These are phyloP conservation scores for Atractiella rhizophila DNA, from an alignment of 768 basidiomycete species.

Conservation along the genomic window DNA sequence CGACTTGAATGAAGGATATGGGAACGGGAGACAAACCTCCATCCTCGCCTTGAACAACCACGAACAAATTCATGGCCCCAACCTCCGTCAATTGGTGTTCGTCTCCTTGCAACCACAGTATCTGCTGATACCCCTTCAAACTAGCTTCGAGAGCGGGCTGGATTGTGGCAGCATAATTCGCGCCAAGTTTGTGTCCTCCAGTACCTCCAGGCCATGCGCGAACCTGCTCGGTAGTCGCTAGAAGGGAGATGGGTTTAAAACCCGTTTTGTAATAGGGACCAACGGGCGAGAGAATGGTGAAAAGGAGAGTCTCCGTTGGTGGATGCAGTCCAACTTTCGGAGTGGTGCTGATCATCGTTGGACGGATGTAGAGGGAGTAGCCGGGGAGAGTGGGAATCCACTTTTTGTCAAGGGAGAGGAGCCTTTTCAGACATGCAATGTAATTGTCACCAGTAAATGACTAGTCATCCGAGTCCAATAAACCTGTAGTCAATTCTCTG, in stretches of 20 bases:
- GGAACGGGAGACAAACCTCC: constrained; percentile 24
- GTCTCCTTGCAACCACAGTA: constrained; percentile 50
- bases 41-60: constrained; percentile 35
- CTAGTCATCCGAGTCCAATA: constrained; percentile 16
- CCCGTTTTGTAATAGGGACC: constrained; percentile 32
- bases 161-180: constrained; percentile 25
- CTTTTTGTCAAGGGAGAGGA: constrained; percentile 53
- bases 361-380: constrained; percentile 67
- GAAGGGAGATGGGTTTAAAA: constrained; percentile 30
- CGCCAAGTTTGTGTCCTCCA: constrained; percentile 28
- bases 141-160: constrained; percentile 1
- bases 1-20: neutral
- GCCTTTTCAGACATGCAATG: constrained; percentile 55
- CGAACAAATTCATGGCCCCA: constrained; percentile 62
- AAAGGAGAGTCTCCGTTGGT: constrained; percentile 55
- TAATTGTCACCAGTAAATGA: constrained; percentile 53
- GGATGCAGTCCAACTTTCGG: constrained; percentile 36
- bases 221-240: constrained; percentile 51
- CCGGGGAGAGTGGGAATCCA: constrained; percentile 80
- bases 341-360: constrained; percentile 37
- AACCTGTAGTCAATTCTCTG: neutral
- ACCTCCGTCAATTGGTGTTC: constrained; percentile 27
- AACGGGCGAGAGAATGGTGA: constrained; percentile 49
- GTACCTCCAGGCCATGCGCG: constrained; percentile 70
- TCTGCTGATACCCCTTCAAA: constrained; percentile 41